Conservation (phyloP, 257 asterid genomes). For the Gynochthodes officinalis region DNA sequence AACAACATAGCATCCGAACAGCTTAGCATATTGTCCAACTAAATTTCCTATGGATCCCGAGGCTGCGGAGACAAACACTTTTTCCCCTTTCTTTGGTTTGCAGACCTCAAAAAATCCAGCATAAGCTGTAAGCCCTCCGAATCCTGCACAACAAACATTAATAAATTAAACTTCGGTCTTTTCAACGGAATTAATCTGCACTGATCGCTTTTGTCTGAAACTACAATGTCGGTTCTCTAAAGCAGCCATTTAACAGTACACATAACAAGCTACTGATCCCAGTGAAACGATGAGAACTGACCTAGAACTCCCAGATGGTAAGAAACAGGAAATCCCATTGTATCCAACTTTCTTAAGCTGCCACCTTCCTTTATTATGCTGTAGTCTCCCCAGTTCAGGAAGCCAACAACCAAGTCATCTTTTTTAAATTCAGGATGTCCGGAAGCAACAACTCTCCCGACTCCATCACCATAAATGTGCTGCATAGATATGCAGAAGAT, state of each 20-base stretch:
- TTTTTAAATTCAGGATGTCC: constrained; percentile 33
- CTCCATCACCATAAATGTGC: constrained; percentile 55
- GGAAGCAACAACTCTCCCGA: constrained; percentile 63
- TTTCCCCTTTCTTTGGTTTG: constrained; percentile 66
- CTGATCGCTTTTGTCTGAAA: too few species aligned
- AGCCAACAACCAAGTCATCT: constrained; percentile 60
- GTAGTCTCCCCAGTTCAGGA: constrained; percentile 74
- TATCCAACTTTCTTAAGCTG: constrained; percentile 54
- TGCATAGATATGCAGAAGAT: neutral
- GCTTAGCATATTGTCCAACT: constrained; percentile 78
- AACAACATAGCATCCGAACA: constrained; percentile 67
- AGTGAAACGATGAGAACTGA: constrained; percentile 2
- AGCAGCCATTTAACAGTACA: too few species aligned
- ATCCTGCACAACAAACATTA: constrained; percentile 7
- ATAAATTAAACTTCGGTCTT: too few species aligned
- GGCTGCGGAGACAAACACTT: constrained; percentile 73
- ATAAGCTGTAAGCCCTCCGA: constrained; percentile 72
- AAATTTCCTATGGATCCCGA: constrained; percentile 74
- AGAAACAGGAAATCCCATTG: constrained; percentile 52
- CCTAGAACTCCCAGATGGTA: constrained; percentile 51
- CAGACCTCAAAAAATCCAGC: constrained; percentile 66
- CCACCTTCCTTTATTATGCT: constrained; percentile 36
- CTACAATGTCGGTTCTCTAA: too few species aligned
- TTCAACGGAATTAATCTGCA: too few species aligned
- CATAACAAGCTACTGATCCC: too few species aligned